Evolutionary conservation across 306 rosid species (phyloP), one percentile per base, ranked within the genome.

Genomic region (Heteromeles arbutifolia): DNA sequence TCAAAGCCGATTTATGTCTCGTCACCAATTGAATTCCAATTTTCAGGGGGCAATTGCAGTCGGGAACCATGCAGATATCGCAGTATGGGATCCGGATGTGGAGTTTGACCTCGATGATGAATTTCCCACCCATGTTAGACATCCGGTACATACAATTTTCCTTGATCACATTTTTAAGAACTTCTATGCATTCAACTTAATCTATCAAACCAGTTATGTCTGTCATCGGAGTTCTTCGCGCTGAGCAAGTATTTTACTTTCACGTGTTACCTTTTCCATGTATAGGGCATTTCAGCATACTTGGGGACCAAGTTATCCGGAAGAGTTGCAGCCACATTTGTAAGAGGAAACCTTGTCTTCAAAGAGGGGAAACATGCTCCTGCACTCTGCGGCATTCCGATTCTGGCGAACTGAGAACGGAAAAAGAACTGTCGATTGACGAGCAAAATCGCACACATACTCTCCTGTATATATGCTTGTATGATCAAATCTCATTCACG

Each of bases 271-370:
- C 2, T 52, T 37, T 31, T 7, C 39, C 19, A 45, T 65, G 11
- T 77, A 24, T 19, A 94, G 98, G 81, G 84, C 69, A 83, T 86
- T 76, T 95, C 98, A 62, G 97, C 98, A 58, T 92, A 92, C 75
- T 85, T 92, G 97, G 97, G 98, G 81, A 83, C 54, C 67, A 85
- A 81, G 73, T 75, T 94, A 61, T 82, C 91, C 1, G 98, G 98
- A 72, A 86, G 81, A 87, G 93, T 92, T 44, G 78, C 87, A 67
- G 90, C 93, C 29, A 95, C 98, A 68, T 92, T 90, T 87, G 89
- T 92, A 2, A 88, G 98, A 78, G 98, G 98, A 80, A 92, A 90
- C 81, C 96, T 92, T 28, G 96, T 95, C 61, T 95, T 82, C 82
- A 78, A 84, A 77, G 81, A 86, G 24, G 96, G 88, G 17, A 85